Evolutionary conservation across 73 alveolate species (phyloP), one percentile per base, ranked within the genome.

Genomic region (Paramecium tetraurelia): DNA sequence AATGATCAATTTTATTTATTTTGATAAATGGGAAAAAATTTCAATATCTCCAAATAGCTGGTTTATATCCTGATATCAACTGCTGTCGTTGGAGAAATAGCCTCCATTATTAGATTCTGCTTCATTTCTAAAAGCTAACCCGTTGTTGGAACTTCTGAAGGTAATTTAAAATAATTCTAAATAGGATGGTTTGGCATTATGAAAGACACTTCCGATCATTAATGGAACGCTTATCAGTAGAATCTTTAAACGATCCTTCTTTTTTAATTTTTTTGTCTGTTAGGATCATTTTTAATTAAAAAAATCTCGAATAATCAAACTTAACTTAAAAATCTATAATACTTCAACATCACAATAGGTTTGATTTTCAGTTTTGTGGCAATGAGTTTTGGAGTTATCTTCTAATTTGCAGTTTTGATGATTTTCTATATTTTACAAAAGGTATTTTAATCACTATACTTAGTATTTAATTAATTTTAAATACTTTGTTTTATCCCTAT

Each of bases 291-390:
- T 80, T 2, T 40, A 22, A 48, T 80, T 44, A 80, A 80, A 44
- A 31, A 44, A 31, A 11, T 80, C 44, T 80, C 90, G 16, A 31
- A 40, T 22, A 9, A 21, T 18, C 31, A 44, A 35, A 22, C 35
- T 18, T 40, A 46, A 46, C 57, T 31, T 43, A 44, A 35, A 20
- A 44, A 44, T 46, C 50, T 89, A n/a, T 46, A 70, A 83, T n/a
- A 40, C 31, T 89, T 27, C 46, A 89, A 72, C 58, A 89, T 89
- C 35, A 50, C 24, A 10, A 50, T 89, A 41, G 94, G 94, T 21
- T 18, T 83, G 48, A 29, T 88, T 2, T 70, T 71, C 33, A 58
- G 69, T n/a, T 59, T 71, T 18, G 71, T 40, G 24, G 57, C 75
- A 85, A 40, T 44, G 46, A 43, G 69, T 40, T 50, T 77, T 20